These are phyloP conservation scores for Theobroma cacao DNA, from an alignment of 345 rosid species.

Conservation along the genomic window DNA sequence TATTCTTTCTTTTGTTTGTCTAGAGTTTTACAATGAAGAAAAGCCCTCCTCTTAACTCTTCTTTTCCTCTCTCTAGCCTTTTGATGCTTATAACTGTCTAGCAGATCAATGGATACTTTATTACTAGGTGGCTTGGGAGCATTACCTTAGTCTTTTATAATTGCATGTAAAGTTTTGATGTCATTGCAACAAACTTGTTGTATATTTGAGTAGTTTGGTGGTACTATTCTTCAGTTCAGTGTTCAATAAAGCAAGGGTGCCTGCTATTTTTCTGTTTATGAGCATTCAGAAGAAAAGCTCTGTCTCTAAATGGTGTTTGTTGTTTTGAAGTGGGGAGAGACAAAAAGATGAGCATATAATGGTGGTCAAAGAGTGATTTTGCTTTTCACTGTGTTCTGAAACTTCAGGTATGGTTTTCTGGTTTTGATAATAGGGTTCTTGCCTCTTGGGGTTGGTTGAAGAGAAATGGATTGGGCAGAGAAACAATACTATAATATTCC, in stretches of 20 bases:
- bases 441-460: constrained; percentile 10
- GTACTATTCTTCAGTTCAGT: background rate
- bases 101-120: background rate
- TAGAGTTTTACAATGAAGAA: background rate
- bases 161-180: constrained; percentile 21
- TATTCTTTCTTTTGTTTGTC: constrained; percentile 5
- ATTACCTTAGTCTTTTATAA: background rate
- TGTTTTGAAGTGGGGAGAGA: background rate
- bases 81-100: background rate
- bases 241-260: background rate
- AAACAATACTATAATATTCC: constrained; percentile 6
- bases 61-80: constrained; percentile 5
- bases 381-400: constrained; percentile 3
- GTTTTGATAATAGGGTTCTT: constrained; percentile 18
- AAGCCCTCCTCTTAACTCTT: background rate
- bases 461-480: constrained; percentile 9
- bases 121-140: background rate
- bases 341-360: background rate
- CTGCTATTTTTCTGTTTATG: background rate
- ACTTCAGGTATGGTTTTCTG: constrained; percentile 8
- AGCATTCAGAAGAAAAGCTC: background rate
- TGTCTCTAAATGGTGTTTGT: background rate
- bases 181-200: background rate
- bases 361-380: constrained; percentile 1
- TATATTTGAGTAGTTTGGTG: background rate